Evolutionary conservation across 1,284 basidiomycete genomes (phyloP), one percentile per base, ranked within the genome.

Genomic region (Erythrobasidium hasegawianum): DNA sequence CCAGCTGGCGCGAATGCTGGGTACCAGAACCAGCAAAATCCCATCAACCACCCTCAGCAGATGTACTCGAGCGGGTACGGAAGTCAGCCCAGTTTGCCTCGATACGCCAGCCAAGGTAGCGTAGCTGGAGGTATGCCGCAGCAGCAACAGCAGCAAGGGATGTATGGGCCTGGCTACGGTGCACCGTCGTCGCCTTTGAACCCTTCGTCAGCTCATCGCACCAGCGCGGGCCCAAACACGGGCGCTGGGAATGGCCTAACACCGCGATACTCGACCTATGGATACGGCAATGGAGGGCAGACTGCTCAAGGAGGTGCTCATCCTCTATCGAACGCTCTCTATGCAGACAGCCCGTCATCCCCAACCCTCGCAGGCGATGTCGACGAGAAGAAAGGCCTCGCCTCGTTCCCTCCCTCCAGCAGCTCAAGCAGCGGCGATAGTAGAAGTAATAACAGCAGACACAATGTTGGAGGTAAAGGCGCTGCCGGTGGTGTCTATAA

Each of bases 241-340:
- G 55, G 27, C n/a, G 8, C n/a, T 11, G 29, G 27, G 55, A 45
- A 49, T 33, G 60, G 60, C 5, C 27, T 64, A 14, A 55, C 40
- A 10, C 38, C 53, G 10, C 20, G 61, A 9, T 65, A 57, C 56
- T 58, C 62, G 50, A 65, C 33, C 56, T 65, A 65, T 52, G 62
- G 62, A 13, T 58, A 65, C 47, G 62, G 41, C 26, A 65, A 65
- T 33, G 62, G 62, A 11, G 62, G 62, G 22, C 62, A 55, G 14
- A 55, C 43, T 10, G 62, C 62, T 20, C 62, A 65, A 49, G 62
- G 62, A 33, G 62, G 62, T 53, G 62, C 73, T 3, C 73, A 75
- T 64, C 73, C 73, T 18, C 70, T 75, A 38, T 70, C 69, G 9
- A 70, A 75, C 64, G 69, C 72, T 59, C 69, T 74, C 64, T 74